Conservation (phyloP, 2,329 filamentous ascomycete species). For the Cadophora sp. region DNA sequence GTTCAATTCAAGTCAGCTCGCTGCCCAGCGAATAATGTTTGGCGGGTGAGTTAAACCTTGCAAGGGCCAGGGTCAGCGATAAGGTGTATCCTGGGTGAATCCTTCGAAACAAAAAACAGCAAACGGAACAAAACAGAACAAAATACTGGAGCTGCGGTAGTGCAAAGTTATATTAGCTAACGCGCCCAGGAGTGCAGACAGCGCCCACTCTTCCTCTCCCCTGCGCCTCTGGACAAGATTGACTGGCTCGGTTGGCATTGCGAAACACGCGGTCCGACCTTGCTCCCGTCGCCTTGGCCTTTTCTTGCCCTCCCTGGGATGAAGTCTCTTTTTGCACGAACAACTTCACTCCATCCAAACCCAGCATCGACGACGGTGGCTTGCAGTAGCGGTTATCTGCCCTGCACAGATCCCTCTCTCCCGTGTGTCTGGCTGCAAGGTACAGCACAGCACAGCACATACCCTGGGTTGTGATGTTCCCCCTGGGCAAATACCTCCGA, state of each 20-base stretch:
- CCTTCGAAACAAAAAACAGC: conserved; percentile 9
- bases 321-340: not conserved
- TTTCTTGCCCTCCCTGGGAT: too few species aligned
- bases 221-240: not conserved
- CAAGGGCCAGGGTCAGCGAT: conserved; percentile 2
- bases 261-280: conserved; percentile 24
- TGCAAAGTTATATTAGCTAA: conserved; percentile 4
- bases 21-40: conserved; percentile 6
- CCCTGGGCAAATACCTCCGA: not conserved
- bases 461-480: not conserved
- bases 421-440: conserved; percentile 22
- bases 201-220: not conserved
- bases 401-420: conserved; percentile 12
- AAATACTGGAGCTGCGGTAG: not conserved
- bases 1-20: not conserved
- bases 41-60: not conserved
- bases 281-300: conserved; percentile 8
- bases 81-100: conserved; percentile 16
- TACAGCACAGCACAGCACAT: not conserved
- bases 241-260: conserved; percentile 15
- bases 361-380: conserved; percentile 12
- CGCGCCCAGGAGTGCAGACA: conserved; percentile 4
- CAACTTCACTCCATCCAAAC: not conserved
- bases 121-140: not conserved
- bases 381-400: conserved; percentile 14